phyloP scores from a whole-genome alignment of 2,329 filamentous ascomycete species.

The Colletotrichum musae region DNA sequence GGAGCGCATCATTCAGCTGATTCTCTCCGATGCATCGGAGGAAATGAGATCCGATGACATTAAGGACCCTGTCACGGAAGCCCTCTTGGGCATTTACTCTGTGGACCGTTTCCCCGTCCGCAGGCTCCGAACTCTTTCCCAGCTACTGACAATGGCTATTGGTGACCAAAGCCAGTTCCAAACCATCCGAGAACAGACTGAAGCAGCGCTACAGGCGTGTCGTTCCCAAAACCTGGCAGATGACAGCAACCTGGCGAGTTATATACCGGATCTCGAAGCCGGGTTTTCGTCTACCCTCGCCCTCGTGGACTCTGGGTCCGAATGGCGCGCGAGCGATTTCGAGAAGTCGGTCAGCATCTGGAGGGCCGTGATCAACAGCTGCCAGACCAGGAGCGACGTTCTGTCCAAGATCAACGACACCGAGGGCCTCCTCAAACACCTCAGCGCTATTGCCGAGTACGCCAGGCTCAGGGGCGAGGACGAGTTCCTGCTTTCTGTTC shows the following conservation, averaged over 20 bases:
- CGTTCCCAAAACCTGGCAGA: conserved; percentile 57
- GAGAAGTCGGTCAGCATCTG: conserved; percentile 59
- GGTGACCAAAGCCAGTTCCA: conserved; percentile 58
- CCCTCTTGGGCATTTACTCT: conserved; percentile 65
- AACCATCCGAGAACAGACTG: conserved; percentile 57
- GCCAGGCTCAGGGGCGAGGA: conserved; percentile 66
- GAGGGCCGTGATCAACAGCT: conserved; percentile 58
- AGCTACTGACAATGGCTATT: conserved; percentile 64
- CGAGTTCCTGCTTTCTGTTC: conserved; percentile 59
- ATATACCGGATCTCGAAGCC: conserved; percentile 64
- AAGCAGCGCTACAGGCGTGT: conserved; percentile 54
- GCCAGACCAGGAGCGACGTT: conserved; percentile 57
- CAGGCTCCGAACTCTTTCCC: conserved; percentile 65
- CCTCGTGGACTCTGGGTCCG: conserved; percentile 55
- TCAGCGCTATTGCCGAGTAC: conserved; percentile 66
- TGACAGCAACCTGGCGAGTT: conserved; percentile 60
- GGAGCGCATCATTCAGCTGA: conserved; percentile 71
- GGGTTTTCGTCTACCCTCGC: conserved; percentile 61
- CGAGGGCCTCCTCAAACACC: conserved; percentile 62
- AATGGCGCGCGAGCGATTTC: conserved; percentile 50
- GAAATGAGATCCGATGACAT: conserved; percentile 51
- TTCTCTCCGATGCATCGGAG: conserved; percentile 53
- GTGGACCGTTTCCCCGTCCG: conserved; percentile 66
- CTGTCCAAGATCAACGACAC: conserved; percentile 64
- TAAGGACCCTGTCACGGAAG: conserved; percentile 61